Percentiles rank a stretch among this genome's conserved stretches.
phyloP scores from a whole-genome alignment of 2,329 filamentous ascomycete species.

The Neonectria punicea region DNA sequence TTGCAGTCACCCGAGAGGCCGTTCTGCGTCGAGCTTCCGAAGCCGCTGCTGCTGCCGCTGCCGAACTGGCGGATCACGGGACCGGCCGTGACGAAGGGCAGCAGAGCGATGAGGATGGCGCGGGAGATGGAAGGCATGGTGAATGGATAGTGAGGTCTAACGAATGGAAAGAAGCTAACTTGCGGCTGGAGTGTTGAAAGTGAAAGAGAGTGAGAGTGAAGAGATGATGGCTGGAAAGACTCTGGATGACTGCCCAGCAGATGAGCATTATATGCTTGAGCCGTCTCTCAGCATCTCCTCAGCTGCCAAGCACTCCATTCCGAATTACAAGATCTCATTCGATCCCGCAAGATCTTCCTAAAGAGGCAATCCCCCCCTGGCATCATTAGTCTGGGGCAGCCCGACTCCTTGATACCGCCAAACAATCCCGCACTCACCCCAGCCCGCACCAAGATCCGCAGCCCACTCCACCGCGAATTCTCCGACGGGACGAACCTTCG shows the following conservation, averaged over 20 bases:
- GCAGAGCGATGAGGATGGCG: slow-evolving; percentile 35
- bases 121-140: slow-evolving; percentile 34
- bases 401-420: not conserved
- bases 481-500: slow-evolving; percentile 12
- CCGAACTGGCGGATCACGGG: slow-evolving; percentile 33
- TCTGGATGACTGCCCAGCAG: not conserved
- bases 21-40: slow-evolving; percentile 37
- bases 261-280: slow-evolving; percentile 14
- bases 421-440: not conserved
- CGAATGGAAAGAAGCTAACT: slow-evolving; percentile 19
- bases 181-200: slow-evolving; percentile 12
- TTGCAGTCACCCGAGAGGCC: slow-evolving; percentile 40
- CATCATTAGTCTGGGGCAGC: slow-evolving; percentile 4
- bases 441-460: not conserved
- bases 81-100: slow-evolving; percentile 37
- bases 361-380: slow-evolving; percentile 6
- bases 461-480: slow-evolving; percentile 3
- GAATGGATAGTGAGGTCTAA: slow-evolving; percentile 16
- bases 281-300: not conserved
- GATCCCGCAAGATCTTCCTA: slow-evolving; percentile 20
- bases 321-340: not conserved
- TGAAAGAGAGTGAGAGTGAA: slow-evolving; percentile 12
- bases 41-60: slow-evolving; percentile 10
- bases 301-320: not conserved
- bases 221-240: slow-evolving; percentile 1